A percentile compares a stretch with the other conserved stretches of the same genome.
These are phyloP conservation scores for Bretschneidera sinensis DNA, from an alignment of 345 rosid species.

Conservation along the genomic window DNA sequence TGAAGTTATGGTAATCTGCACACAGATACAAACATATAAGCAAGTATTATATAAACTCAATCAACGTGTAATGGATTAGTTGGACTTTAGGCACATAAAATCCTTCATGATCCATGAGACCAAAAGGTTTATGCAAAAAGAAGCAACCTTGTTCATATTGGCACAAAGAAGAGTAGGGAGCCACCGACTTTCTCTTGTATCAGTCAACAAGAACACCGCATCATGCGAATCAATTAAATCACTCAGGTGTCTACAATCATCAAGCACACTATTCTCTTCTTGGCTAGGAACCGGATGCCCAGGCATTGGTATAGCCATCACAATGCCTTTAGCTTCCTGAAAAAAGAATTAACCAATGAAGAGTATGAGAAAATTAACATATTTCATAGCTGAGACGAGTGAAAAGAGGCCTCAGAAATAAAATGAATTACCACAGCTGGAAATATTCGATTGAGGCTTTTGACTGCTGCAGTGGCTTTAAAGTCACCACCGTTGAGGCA, in stretches of 20 bases:
- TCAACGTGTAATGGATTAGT: no score
- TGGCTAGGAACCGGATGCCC: constrained; percentile 81
- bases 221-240: constrained; percentile 80
- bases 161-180: constrained; percentile 86
- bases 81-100: not conserved
- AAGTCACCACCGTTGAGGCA: constrained; percentile 79
- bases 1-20: constrained; percentile 82
- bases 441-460: constrained; percentile 75
- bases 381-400: not conserved
- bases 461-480: constrained; percentile 81
- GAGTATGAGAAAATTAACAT: not conserved
- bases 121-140: not conserved
- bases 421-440: constrained; percentile 74
- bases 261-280: constrained; percentile 69
- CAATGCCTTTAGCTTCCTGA: constrained; percentile 73
- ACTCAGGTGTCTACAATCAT: constrained; percentile 61
- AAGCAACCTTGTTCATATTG: constrained; percentile 63
- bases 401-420: constrained; percentile 9
- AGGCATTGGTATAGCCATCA: constrained; percentile 96
- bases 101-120: not conserved
- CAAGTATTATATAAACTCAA: no score
- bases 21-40: constrained; percentile 8
- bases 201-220: constrained; percentile 86
- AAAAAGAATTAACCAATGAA: constrained; percentile 10
- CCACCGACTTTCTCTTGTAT: constrained; percentile 99